A percentile compares a stretch with the other conserved stretches of the same genome.
These are phyloP conservation scores for Senna siamea DNA, from an alignment of 306 rosid species.

Conservation along the genomic window DNA sequence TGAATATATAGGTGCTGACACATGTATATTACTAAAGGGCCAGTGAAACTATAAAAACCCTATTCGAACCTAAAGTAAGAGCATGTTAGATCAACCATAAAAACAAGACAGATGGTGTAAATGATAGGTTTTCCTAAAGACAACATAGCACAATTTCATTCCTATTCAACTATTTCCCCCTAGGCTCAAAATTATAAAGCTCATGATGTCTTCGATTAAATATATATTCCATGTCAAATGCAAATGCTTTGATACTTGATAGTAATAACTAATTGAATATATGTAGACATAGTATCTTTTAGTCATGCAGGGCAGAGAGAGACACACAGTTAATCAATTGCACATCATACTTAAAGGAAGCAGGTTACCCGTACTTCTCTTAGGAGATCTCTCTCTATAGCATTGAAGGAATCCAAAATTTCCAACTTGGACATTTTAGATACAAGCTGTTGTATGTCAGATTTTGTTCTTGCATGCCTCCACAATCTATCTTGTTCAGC, in stretches of 20 bases:
- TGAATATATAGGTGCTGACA: no score
- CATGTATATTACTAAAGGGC: no score
- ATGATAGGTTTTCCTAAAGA: not conserved
- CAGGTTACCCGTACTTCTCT: conserved; percentile 67
- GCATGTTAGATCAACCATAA: not conserved
- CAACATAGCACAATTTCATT: not conserved
- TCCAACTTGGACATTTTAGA: conserved; percentile 79
- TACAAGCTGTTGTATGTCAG: conserved; percentile 63
- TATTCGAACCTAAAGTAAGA: no score
- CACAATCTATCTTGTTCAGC: conserved; percentile 84
- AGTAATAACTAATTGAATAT: not conserved
- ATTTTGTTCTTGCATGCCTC: conserved; percentile 77
- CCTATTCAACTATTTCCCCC: not conserved
- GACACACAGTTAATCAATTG: conserved; percentile 12
- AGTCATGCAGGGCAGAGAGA: conserved; percentile 4
- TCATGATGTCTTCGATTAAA: not conserved
- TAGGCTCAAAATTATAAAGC: not conserved
- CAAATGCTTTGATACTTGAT: not conserved
- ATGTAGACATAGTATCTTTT: not conserved
- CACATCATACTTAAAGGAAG: conserved; percentile 16
- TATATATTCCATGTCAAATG: conserved; percentile 1
- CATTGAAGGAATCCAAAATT: conserved; percentile 74
- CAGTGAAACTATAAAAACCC: no score
- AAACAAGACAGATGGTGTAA: not conserved
- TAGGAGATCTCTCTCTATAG: conserved; percentile 77